Evolutionary conservation across 2,329 filamentous ascomycete species (phyloP).

Genomic region (Arthrobotrys sinensis): DNA sequence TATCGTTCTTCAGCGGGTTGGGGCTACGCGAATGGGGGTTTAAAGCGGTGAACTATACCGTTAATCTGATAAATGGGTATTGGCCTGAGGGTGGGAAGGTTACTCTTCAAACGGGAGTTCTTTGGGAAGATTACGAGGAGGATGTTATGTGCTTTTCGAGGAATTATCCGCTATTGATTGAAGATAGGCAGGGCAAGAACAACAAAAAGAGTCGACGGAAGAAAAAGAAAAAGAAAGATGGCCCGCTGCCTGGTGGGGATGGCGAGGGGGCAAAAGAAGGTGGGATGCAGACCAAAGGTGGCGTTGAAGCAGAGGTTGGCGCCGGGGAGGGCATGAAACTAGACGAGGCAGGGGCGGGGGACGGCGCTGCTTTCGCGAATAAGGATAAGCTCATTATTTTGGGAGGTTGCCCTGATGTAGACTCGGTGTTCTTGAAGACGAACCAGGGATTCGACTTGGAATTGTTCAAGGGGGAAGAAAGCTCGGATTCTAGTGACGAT

Average conservation of each 20-base stretch:
- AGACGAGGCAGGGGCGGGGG: no score
- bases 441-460: slow-evolving; percentile 12
- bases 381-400: no score
- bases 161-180: background rate
- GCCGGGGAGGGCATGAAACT: no score
- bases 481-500: no score
- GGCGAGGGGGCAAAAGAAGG: background rate
- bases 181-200: background rate
- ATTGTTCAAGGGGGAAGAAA: background rate
- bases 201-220: background rate
- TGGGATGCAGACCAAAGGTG: background rate
- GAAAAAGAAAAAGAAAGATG: slow-evolving; percentile 2
- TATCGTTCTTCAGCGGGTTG: slow-evolving; percentile 1
- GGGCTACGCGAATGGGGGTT: background rate
- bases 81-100: background rate
- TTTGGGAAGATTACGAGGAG: background rate
- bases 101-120: background rate
- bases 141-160: slow-evolving; percentile 10
- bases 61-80: background rate
- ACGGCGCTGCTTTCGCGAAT: no score
- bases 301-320: no score
- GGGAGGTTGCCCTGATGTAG: background rate
- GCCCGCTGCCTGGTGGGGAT: background rate
- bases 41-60: background rate
- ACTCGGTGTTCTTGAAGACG: slow-evolving; percentile 19